These are phyloP conservation scores for Amanita rubescens DNA, from an alignment of 768 basidiomycete species.

Conservation along the genomic window DNA sequence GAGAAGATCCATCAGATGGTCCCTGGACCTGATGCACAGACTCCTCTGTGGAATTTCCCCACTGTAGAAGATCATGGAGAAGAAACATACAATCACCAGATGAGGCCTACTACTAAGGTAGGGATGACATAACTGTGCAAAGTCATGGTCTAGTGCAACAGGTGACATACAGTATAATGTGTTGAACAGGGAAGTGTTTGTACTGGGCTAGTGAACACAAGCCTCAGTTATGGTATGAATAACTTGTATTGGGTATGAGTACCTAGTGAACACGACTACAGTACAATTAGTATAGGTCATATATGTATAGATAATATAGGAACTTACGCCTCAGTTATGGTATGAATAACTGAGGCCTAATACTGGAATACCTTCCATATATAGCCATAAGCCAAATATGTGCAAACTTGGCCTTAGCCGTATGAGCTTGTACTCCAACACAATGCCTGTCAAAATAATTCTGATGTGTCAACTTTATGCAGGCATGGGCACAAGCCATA, in stretches of 20 bases:
- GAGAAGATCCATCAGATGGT: neutral
- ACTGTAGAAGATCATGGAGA: neutral
- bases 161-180: constrained; percentile 6
- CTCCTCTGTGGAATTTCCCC: neutral
- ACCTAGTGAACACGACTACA: too few relatives aligned
- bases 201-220: too few relatives aligned
- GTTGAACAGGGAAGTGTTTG: too few relatives aligned
- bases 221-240: constrained; percentile 1
- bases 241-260: neutral
- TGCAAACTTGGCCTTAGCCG: neutral
- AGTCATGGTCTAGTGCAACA: constrained; percentile 15
- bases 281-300: too few relatives aligned
- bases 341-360: neutral
- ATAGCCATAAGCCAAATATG: neutral
- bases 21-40: constrained; percentile 11
- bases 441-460: constrained; percentile 9
- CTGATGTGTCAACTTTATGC: constrained; percentile 6
- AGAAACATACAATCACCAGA: neutral
- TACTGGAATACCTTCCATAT: too few relatives aligned
- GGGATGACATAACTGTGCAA: constrained; percentile 8
- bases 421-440: neutral
- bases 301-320: too few relatives aligned
- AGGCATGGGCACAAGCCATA: constrained; percentile 16
- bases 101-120: constrained; percentile 4
- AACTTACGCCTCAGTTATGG: neutral